Base-by-base conservation (phyloP, 2,329 filamentous ascomycete genomes). In the Fusarium odoratissimum region DNA sequence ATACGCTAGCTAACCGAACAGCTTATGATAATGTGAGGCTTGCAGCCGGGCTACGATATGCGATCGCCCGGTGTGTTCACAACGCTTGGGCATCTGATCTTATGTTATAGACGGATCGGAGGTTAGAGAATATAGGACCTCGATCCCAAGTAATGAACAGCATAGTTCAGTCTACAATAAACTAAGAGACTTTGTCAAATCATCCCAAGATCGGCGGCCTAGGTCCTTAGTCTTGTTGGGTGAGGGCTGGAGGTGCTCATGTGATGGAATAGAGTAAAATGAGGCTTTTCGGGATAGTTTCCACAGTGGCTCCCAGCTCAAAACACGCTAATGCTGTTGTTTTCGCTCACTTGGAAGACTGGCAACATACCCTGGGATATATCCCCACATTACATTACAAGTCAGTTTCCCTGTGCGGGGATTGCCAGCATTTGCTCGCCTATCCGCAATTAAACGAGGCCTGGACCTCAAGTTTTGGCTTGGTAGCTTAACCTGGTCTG, bases 321-420 rank as follows among this genome's bases (percentile, higher is more conserved):
- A 64, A 64, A 21, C 35, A 33, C 59, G 42, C 59, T 45, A 65
- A 41, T 49, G 25, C 12, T 66, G 60, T 56, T 70, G 67, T 70
- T 70, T 65, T 63, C 54, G 51, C 48, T 66, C 48, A 67, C 51
- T 52, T 60, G 25, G 14, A 51, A 31, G 46, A 42, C 31, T 37
- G 49, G 33, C 13, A 55, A 54, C 45, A 60, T 28, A 46, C 37
- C 17, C 56, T 44, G 41, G 51, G 62, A 59, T 60, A 21, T 13
- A 35, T 60, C 72, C 60, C 72, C 72, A 65, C 72, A 56, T 40
- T 23, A 28, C 35, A 41, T 33, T 62, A 69, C 62, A 56, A 63
- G 69, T 51, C 61, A 73, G 45, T 51, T 58, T 60, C 48, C 44
- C 23, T 63, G 44, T 71, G 70, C 58, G 69, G 72, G 60, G 67